phyloP scores from a whole-genome alignment of 306 rosid genomes.

The Vigna trinervia region DNA sequence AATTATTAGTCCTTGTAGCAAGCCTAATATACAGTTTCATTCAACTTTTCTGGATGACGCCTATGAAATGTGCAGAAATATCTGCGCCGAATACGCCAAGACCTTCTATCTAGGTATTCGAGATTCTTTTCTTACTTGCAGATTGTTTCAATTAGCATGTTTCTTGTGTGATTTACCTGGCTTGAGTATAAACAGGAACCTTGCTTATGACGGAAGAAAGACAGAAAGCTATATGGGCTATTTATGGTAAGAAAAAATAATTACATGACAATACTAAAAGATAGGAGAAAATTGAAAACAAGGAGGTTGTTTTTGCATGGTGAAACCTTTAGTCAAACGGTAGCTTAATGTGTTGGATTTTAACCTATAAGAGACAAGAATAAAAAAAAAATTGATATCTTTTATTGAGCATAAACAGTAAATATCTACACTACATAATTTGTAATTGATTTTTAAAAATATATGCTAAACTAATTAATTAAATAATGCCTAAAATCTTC shows the following conservation, averaged over 20 bases:
- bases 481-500: too few relatives aligned
- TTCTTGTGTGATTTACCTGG: neutral
- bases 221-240: conserved; percentile 91
- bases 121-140: neutral
- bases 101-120: conserved; percentile 76
- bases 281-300: neutral
- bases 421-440: too few relatives aligned
- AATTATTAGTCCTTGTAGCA: conserved; percentile 13
- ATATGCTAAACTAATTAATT: too few relatives aligned
- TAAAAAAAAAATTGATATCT: too few relatives aligned
- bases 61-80: conserved; percentile 73
- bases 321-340: conserved; percentile 11
- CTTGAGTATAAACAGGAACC: conserved; percentile 59
- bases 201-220: conserved; percentile 80
- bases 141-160: neutral
- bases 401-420: too few relatives aligned
- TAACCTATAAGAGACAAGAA: too few relatives aligned
- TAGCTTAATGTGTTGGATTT: neutral
- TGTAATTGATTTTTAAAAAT: too few relatives aligned
- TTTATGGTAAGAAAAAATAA: conserved; percentile 60
- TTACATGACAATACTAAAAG: neutral
- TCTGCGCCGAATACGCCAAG: conserved; percentile 90
- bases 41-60: conserved; percentile 72
- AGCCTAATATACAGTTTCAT: conserved; percentile 46
- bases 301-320: neutral